Evolutionary conservation across 1,284 basidiomycete species (phyloP).

Genomic region (Ustilago loliicola): DNA sequence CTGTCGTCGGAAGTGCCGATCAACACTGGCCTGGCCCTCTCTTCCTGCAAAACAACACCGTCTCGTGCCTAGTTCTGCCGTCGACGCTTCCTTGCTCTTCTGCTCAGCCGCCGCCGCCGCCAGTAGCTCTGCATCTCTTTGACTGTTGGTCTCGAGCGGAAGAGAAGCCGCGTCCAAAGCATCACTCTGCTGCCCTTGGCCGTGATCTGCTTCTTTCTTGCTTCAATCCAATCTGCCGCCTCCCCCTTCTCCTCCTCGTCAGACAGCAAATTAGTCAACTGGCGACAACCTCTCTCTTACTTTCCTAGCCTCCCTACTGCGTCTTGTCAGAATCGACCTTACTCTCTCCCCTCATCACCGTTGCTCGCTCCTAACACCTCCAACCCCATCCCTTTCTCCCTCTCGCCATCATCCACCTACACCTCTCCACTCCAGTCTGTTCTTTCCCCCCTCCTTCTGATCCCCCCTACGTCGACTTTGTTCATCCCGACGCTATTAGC

Average conservation of each 20-base stretch:
- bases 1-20: not conserved
- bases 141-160: not conserved
- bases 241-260: not conserved
- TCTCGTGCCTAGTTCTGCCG: not conserved
- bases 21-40: not conserved
- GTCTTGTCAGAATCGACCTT: not conserved
- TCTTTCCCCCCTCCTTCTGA: conserved; percentile 4
- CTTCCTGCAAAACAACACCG: conserved; percentile 1
- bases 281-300: not conserved
- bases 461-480: not conserved
- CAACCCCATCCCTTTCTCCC: conserved; percentile 25
- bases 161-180: not conserved
- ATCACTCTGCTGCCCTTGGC: not conserved
- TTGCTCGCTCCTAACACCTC: not conserved
- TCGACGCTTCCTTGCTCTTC: no score
- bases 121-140: not conserved
- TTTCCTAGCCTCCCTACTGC: not conserved
- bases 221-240: not conserved
- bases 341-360: not conserved
- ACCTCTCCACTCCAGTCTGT: conserved; percentile 25
- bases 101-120: not conserved
- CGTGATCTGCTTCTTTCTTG: not conserved
- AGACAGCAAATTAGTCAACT: not conserved
- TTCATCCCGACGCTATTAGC: conserved; percentile 1
- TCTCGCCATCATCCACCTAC: conserved; percentile 6